Percentiles rank a stretch among this genome's conserved stretches.
phyloP scores from a whole-genome alignment of 1,139 yeast genomes.

The Geotrichum histeridarum region DNA sequence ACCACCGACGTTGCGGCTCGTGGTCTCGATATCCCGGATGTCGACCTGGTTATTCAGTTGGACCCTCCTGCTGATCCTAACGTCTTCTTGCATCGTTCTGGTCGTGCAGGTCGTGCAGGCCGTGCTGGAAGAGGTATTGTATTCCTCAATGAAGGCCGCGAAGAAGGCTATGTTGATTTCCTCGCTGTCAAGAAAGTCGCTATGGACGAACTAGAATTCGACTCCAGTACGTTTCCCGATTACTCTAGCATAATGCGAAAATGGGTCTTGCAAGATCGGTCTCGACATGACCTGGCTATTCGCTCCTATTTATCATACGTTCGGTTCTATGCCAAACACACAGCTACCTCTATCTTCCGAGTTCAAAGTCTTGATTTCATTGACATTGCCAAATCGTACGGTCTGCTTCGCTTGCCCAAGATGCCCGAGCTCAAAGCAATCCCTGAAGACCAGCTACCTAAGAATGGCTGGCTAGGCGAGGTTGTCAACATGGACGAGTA shows the following conservation, averaged over 20 bases:
- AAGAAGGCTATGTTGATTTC: conserved; percentile 76
- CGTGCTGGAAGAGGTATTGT: conserved; percentile 74
- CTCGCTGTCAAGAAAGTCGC: conserved; percentile 67
- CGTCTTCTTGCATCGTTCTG: conserved; percentile 82
- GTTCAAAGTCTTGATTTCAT: conserved; percentile 63
- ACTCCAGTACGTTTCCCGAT: conserved; percentile 20
- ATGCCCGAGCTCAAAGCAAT: conserved; percentile 83
- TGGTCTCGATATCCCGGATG: conserved; percentile 90
- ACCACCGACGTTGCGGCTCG: conserved; percentile 65
- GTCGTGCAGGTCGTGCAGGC: conserved; percentile 90
- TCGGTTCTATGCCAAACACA: conserved; percentile 78
- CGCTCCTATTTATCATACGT: conserved; percentile 79
- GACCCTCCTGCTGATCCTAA: conserved; percentile 93
- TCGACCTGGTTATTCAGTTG: conserved; percentile 77
- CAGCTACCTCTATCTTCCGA: conserved; percentile 88
- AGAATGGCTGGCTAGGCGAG: conserved; percentile 65
- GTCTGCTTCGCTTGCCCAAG: conserved; percentile 75
- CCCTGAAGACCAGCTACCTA: conserved; percentile 39
- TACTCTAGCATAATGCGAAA: conserved; percentile 37
- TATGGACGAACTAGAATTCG: conserved; percentile 42
- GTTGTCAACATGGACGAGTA: conserved; percentile 55
- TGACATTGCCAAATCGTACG: conserved; percentile 70
- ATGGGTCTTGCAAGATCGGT: conserved; percentile 69
- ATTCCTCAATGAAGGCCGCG: conserved; percentile 65
- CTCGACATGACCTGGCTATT: conserved; percentile 73